Percentiles rank a stretch among this genome's conserved stretches.
phyloP scores from a whole-genome alignment of 371 early-diverging fungal species.

The Capniomyces stellatus region DNA sequence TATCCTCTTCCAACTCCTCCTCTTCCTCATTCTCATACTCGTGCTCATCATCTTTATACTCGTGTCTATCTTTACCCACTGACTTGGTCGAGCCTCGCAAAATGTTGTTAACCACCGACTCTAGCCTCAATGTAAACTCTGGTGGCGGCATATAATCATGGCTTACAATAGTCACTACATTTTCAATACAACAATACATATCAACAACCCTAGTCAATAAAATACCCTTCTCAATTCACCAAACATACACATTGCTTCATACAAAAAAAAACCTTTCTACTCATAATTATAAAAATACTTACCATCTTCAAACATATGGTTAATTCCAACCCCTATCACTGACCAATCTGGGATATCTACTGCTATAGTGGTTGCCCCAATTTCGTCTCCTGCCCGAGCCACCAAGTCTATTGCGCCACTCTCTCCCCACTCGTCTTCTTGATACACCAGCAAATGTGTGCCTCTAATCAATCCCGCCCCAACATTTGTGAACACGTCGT shows the following conservation, averaged over 20 bases:
- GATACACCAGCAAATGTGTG: slow-evolving; percentile 19
- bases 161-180: slow-evolving; percentile 18
- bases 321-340: slow-evolving; percentile 17
- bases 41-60: slow-evolving; percentile 5
- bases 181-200: background rate
- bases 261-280: too few species aligned
- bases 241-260: too few species aligned
- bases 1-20: background rate
- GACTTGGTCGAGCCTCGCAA: background rate
- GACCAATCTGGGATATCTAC: slow-evolving; percentile 25
- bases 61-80: slow-evolving; percentile 4
- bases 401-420: slow-evolving; percentile 16
- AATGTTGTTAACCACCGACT: background rate
- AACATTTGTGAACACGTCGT: slow-evolving; percentile 15
- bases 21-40: slow-evolving; percentile 6
- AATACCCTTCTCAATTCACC: too few species aligned
- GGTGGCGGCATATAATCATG: slow-evolving; percentile 24
- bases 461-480: slow-evolving; percentile 11
- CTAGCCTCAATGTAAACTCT: slow-evolving; percentile 7
- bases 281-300: too few species aligned
- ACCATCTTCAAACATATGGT: slow-evolving; percentile 18
- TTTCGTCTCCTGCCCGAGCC: slow-evolving; percentile 3
- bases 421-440: slow-evolving; percentile 25
- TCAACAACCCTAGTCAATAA: too few species aligned
- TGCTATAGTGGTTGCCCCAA: slow-evolving; percentile 10